Conservation (phyloP, 148 eudicot genomes). For the Silene conica region DNA sequence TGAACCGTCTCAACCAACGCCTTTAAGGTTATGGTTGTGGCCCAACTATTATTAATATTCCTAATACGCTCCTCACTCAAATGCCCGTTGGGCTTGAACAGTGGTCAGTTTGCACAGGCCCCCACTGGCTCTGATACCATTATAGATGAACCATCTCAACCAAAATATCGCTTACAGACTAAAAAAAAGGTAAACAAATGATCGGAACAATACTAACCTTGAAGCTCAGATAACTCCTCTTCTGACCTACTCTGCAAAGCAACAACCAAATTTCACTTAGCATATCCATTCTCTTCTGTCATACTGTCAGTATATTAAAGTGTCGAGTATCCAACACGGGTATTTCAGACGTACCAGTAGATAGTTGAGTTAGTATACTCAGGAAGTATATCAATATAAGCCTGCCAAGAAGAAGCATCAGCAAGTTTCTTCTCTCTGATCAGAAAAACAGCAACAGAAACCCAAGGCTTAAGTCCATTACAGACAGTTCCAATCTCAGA, state of each 20-base stretch:
- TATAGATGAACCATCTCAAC: too few relatives aligned
- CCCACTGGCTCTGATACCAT: too few relatives aligned
- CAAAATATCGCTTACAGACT: too few relatives aligned
- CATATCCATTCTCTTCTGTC: conserved; percentile 5
- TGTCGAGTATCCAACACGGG: neutral
- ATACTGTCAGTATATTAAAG: too few relatives aligned
- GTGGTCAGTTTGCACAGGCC: too few relatives aligned
- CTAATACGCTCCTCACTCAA: too few relatives aligned
- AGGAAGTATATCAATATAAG: conserved; percentile 71
- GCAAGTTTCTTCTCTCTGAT: conserved; percentile 58
- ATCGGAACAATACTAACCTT: too few relatives aligned
- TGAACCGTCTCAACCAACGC: too few relatives aligned
- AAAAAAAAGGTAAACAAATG: too few relatives aligned
- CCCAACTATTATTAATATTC: too few relatives aligned
- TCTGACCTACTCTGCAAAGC: conserved; percentile 89
- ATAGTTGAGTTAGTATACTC: conserved; percentile 73
- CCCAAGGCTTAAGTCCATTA: conserved; percentile 85
- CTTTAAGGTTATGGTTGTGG: too few relatives aligned
- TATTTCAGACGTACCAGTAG: conserved; percentile 67
- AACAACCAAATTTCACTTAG: conserved; percentile 40
- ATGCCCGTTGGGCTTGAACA: too few relatives aligned
- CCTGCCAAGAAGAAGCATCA: conserved; percentile 51
- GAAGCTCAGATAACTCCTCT: conserved; percentile 88
- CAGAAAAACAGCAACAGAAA: conserved; percentile 75
- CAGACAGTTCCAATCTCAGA: conserved; percentile 75